Base-by-base conservation (phyloP, 2,329 filamentous ascomycete genomes). In the Didymosphaeria variabile region DNA sequence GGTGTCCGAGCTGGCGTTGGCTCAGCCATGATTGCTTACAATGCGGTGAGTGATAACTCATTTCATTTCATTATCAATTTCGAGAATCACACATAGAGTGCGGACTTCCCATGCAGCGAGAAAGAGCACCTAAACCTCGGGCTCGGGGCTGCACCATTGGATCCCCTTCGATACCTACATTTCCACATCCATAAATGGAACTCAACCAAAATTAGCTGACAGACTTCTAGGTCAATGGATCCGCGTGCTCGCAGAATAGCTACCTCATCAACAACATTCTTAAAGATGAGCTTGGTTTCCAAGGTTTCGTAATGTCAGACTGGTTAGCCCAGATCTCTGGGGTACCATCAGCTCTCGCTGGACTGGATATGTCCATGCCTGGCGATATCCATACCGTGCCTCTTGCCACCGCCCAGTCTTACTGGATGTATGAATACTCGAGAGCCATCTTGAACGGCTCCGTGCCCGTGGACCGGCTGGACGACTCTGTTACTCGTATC, bases 261-360 rank as follows among this genome's bases (percentile, higher is more conserved):
- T 92, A 94, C 73, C 80, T 95, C 2, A 84, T 96, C 64, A 97
- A 95, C 70, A 90, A 90, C 0, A 84, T 96, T n/a, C 79, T 96
- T 50, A 96, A 96, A 72, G 91, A 94, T 61, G 92, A 96, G 74
- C 83, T 95, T 5, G 92, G 92, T 9, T 96, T 97, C 72, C 91
- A 95, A 75, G 93, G 92, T 0, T 94, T 93, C 58, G 88, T 94
- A n/a, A 91, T 95, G 85, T 90, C 88, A 1, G 94, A 97, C 75
- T 97, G 93, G 93, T 83, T 95, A 2, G 91, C 91, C 0, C 93
- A 97, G 73, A 88, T 92, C 63, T 90, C 90, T 9, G 94, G 94
- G 6, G 92, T 97, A 0, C 86, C 86, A 15, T 91, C 88, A 61
- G 90, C 93, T 7, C 80, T 97, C 8, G 90, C 93, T 17, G 94